Base-by-base conservation (phyloP, 108 stramenopile species). In the Nitzschia sp. region DNA sequence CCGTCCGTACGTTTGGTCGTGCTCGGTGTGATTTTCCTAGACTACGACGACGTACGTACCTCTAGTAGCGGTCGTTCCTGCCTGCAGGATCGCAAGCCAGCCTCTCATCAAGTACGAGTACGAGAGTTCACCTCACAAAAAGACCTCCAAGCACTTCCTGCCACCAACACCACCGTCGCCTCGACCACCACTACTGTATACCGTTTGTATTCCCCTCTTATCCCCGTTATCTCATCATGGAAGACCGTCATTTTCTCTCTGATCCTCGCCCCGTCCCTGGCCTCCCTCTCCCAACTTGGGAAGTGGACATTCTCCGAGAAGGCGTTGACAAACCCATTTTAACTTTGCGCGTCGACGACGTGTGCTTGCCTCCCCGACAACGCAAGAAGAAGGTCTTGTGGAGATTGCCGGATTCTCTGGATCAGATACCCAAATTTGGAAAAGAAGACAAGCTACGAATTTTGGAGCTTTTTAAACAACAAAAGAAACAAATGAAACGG, bases 201-300 rank as follows among this genome's bases (percentile, higher is more conserved):
- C 29, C 5, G 29, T 34, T 34, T 34, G 1, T 34, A 5, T 48
- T 5, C 6, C 14, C 17, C 6, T 5, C 46, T 48, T 48, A 48
- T 48, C 6, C 14, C 46, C 46, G 6, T 48, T 6, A 48, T 48
- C 46, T 38, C 57, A 84, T 15, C 69, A 86, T 87, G 83, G 83
- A 85, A 81, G 87, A 86, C 52, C 84, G 86, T 40, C 90, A 91
- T 75, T 69, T 70, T 65, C 57, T 91, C 57, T 88, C 86, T 8
- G 86, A 86, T 50, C 86, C 90, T 26, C 83, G 87, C 11, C 73
- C 71, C 10, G 50, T 75, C 21, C 46, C 58, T 15, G 60, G 59
- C 48, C 58, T 57, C 41, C 60, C 65, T 8, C n/a, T 68, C 43
- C 78, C 74, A 21, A 81, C 79, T 41, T 91, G 90, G 90, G 81